Percentiles rank a stretch among this genome's conserved stretches.
These are phyloP conservation scores for Anthracocystis walkeri DNA, from an alignment of 1,284 basidiomycete species.

Conservation along the genomic window DNA sequence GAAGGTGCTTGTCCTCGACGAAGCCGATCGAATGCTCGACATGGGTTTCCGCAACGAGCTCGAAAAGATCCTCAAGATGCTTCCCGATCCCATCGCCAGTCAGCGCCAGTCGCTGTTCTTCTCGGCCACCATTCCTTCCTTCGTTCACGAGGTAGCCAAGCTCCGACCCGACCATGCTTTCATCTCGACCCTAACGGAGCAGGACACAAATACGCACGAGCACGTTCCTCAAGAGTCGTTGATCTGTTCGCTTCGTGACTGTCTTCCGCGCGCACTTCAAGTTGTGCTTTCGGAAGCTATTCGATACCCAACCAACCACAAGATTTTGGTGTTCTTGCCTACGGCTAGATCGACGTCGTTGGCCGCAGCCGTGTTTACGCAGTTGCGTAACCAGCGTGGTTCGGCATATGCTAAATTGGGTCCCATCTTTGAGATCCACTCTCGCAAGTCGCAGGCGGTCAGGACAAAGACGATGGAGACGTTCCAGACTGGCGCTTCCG, in stretches of 20 bases:
- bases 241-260: slow-evolving; percentile 63
- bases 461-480: slow-evolving; percentile 58
- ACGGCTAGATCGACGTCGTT: slow-evolving; percentile 77
- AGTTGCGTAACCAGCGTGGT: slow-evolving; percentile 24
- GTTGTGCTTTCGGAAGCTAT: slow-evolving; percentile 70
- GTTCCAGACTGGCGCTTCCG: slow-evolving; percentile 73
- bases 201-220: slow-evolving; percentile 77
- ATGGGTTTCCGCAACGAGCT: slow-evolving; percentile 66
- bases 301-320: slow-evolving; percentile 43
- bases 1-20: slow-evolving; percentile 71
- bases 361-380: slow-evolving; percentile 70
- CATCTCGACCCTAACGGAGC: slow-evolving; percentile 75
- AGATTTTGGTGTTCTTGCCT: slow-evolving; percentile 74
- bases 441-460: slow-evolving; percentile 51
- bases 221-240: slow-evolving; percentile 74
- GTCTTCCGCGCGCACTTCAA: slow-evolving; percentile 72
- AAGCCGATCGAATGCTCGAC: slow-evolving; percentile 72
- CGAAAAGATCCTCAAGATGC: slow-evolving; percentile 64
- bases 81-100: slow-evolving; percentile 68
- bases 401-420: slow-evolving; percentile 28
- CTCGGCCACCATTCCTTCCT: slow-evolving; percentile 72
- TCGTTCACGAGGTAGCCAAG: slow-evolving; percentile 69
- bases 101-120: slow-evolving; percentile 72
- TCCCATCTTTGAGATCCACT: slow-evolving; percentile 56
- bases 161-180: slow-evolving; percentile 73